These are phyloP conservation scores for Penicillium egyptiacum DNA, from an alignment of 495 filamentous ascomycete species.

Conservation along the genomic window DNA sequence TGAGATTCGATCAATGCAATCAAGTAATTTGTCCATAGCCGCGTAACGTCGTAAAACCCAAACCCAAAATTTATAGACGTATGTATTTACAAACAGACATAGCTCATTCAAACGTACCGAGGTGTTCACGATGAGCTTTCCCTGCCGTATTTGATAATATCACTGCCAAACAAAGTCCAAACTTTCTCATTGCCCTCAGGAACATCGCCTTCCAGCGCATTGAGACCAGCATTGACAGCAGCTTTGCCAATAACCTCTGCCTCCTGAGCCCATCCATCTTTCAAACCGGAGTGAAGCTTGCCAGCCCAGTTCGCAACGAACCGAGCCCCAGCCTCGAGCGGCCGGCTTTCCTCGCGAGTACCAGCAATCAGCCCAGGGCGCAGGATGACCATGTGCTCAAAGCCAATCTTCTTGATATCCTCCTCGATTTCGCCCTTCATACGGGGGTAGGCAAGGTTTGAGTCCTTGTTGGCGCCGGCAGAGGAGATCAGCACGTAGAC, in stretches of 20 bases:
- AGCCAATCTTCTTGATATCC: constrained; percentile 65
- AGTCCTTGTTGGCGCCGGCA: constrained; percentile 48
- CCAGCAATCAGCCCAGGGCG: constrained; percentile 77
- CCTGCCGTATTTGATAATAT: constrained; percentile 40
- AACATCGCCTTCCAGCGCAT: constrained; percentile 48
- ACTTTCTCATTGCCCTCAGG: constrained; percentile 46
- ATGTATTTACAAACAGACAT: background rate
- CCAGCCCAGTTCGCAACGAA: constrained; percentile 51
- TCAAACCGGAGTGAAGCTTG: constrained; percentile 53
- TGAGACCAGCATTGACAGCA: constrained; percentile 56
- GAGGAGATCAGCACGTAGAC: constrained; percentile 70
- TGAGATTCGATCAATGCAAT: constrained; percentile 2
- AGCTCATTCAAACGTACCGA: background rate
- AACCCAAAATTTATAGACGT: background rate
- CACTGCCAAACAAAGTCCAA: constrained; percentile 39
- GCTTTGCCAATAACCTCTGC: constrained; percentile 71
- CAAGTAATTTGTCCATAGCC: background rate
- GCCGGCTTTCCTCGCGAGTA: constrained; percentile 57
- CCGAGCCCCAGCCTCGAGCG: constrained; percentile 47
- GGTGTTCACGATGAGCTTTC: constrained; percentile 13
- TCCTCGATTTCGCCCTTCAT: constrained; percentile 87
- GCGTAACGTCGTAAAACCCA: background rate
- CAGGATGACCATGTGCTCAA: constrained; percentile 72
- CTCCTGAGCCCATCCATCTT: constrained; percentile 73
- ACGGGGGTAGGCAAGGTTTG: constrained; percentile 55